These are phyloP conservation scores for Reutealis trisperma DNA, from an alignment of 345 rosid genomes.

Conservation along the genomic window DNA sequence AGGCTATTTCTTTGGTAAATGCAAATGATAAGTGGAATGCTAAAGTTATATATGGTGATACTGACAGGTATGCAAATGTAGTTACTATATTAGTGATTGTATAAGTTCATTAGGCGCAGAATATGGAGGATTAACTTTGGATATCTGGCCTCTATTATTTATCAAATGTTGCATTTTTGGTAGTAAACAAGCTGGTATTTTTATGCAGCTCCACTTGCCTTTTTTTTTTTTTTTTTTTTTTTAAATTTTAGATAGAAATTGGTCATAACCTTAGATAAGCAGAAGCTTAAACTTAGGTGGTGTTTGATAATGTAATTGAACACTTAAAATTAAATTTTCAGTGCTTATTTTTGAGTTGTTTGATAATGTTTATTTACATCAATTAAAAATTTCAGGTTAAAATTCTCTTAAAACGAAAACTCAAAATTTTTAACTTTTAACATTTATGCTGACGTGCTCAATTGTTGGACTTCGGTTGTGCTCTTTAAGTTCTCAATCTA, in stretches of 20 bases:
- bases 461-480: neutral
- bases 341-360: too few relatives aligned
- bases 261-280: neutral
- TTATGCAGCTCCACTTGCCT: neutral
- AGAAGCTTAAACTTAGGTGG: neutral
- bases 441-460: too few relatives aligned
- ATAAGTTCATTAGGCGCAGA: neutral
- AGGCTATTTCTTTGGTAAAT: slow-evolving; percentile 77
- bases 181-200: neutral
- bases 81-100: neutral
- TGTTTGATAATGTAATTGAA: too few relatives aligned
- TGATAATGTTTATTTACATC: too few relatives aligned
- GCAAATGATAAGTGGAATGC: slow-evolving; percentile 80
- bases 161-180: neutral
- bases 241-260: neutral
- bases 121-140: neutral
- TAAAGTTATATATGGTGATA: slow-evolving; percentile 89
- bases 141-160: neutral
- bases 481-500: neutral
- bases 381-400: too few relatives aligned
- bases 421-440: too few relatives aligned
- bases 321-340: too few relatives aligned
- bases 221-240: too few relatives aligned
- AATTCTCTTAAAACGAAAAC: too few relatives aligned
- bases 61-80: slow-evolving; percentile 66